These are phyloP conservation scores for Calonectria crousiana DNA, from an alignment of 2,329 filamentous ascomycete species.

Conservation along the genomic window DNA sequence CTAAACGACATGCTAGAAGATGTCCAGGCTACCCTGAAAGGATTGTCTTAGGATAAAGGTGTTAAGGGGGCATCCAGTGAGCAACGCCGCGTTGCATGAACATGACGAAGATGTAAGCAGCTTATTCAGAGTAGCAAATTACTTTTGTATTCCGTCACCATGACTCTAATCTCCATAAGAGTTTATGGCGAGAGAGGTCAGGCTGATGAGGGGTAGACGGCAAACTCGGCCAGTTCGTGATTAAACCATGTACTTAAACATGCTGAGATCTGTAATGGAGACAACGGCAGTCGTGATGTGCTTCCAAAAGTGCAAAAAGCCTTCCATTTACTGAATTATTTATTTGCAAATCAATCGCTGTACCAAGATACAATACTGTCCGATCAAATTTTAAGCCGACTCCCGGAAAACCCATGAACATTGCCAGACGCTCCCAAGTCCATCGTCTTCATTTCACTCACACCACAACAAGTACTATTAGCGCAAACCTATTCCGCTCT, in stretches of 20 bases:
- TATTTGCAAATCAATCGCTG: too few species aligned
- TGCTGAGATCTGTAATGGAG: not conserved
- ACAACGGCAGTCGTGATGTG: not conserved
- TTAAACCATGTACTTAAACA: not conserved
- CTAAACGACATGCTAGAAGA: constrained; percentile 61
- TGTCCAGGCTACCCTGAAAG: constrained; percentile 51
- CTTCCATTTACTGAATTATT: not conserved
- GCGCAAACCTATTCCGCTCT: not conserved
- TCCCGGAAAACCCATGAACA: not conserved
- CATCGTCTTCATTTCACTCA: not conserved
- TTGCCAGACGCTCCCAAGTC: not conserved
- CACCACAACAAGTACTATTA: not conserved
- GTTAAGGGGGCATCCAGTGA: not conserved
- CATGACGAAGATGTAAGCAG: constrained; percentile 26
- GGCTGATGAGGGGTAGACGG: constrained; percentile 40
- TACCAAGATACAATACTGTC: not conserved
- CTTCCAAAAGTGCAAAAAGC: not conserved
- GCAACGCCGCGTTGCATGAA: not conserved
- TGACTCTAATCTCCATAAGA: constrained; percentile 23
- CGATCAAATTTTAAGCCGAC: not conserved
- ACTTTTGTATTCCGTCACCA: constrained; percentile 36
- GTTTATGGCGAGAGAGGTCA: constrained; percentile 17
- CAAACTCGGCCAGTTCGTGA: not conserved
- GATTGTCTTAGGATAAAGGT: constrained; percentile 27
- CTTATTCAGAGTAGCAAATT: constrained; percentile 32